Evolutionary conservation across 352 stramenopile species (phyloP).

Genomic region (Globisporangium mamillatum): DNA sequence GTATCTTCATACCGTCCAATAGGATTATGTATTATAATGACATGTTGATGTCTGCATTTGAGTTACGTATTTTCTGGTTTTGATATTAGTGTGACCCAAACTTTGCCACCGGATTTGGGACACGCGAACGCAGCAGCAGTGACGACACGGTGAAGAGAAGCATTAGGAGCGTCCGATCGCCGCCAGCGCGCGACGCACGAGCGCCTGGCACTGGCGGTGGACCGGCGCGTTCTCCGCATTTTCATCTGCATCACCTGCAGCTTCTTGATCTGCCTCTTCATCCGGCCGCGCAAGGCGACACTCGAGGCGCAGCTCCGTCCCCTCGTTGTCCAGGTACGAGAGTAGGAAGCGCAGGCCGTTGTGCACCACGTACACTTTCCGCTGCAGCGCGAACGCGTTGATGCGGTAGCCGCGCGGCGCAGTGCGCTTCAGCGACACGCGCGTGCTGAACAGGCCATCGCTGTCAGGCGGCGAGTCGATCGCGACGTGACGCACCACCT

Average conservation of each 20-base stretch:
- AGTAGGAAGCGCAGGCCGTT: conserved; percentile 1
- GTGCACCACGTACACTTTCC: conserved; percentile 1
- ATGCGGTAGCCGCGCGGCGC: neutral
- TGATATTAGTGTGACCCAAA: neutral
- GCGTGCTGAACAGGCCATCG: neutral
- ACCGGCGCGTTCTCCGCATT: neutral
- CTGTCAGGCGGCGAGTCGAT: neutral
- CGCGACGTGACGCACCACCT: neutral
- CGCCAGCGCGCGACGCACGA: conserved; percentile 4
- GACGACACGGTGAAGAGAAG: neutral
- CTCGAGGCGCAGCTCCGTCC: neutral
- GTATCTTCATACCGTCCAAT: neutral
- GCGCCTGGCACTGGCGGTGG: conserved; percentile 1
- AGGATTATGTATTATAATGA: neutral
- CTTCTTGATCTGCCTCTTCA: neutral
- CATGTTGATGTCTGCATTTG: neutral
- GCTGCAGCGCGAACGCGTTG: neutral
- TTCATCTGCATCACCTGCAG: neutral
- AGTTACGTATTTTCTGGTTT: neutral
- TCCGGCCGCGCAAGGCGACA: conserved; percentile 4
- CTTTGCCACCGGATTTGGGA: neutral
- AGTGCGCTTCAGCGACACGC: neutral
- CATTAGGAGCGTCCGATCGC: conserved; percentile 4
- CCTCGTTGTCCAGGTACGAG: neutral
- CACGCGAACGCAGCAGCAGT: neutral